Evolutionary conservation across 2,329 filamentous ascomycete species (phyloP).

Genomic region (Penicillium oxalicum): DNA sequence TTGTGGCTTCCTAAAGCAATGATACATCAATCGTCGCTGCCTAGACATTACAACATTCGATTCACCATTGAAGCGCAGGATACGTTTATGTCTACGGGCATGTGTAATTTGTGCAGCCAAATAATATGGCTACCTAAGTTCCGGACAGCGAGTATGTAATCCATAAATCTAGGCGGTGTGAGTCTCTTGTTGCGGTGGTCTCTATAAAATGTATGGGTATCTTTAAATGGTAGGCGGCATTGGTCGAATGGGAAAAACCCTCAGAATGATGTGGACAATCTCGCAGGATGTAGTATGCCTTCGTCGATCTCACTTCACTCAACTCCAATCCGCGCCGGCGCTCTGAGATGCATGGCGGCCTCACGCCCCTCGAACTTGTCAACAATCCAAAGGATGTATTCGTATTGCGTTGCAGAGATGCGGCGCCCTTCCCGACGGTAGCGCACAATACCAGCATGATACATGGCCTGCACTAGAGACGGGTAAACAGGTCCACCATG

Average conservation of each 20-base stretch:
- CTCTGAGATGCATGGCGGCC: conserved; percentile 30
- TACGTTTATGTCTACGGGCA: too few species aligned
- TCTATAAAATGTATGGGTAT: too few species aligned
- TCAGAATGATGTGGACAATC: too few species aligned
- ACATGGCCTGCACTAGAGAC: conserved; percentile 44
- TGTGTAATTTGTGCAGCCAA: too few species aligned
- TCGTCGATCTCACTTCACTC: background rate
- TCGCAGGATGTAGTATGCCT: background rate
- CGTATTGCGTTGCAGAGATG: conserved; percentile 32
- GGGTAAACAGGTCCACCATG: conserved; percentile 40
- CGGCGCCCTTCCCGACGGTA: conserved; percentile 33
- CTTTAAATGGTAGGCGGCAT: too few species aligned
- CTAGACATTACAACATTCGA: conserved; percentile 6
- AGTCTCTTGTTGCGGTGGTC: too few species aligned
- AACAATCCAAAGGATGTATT: conserved; percentile 43
- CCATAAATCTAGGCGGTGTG: too few species aligned
- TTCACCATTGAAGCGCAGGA: too few species aligned
- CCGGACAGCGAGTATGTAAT: too few species aligned
- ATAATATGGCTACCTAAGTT: too few species aligned
- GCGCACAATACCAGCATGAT: conserved; percentile 45
- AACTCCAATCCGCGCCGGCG: conserved; percentile 15
- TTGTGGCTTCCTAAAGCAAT: conserved; percentile 8
- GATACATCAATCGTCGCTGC: conserved; percentile 15
- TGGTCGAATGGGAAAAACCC: too few species aligned
- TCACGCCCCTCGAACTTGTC: conserved; percentile 39